phyloP scores from a whole-genome alignment of 1,284 basidiomycete species.

The Wolfiporia cocos region DNA sequence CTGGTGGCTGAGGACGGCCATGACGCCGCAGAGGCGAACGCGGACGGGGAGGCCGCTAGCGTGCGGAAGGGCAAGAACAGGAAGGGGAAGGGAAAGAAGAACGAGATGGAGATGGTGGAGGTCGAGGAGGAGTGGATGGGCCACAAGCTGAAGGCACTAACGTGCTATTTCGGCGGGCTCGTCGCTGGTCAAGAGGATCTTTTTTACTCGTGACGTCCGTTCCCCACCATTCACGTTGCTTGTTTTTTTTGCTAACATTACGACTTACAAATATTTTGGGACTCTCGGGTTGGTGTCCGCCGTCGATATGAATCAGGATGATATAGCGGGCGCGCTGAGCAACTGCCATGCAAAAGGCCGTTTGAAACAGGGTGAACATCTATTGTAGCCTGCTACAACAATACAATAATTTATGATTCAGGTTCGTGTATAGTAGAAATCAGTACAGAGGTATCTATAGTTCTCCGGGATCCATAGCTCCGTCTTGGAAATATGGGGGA shows the following conservation, averaged over 20 bases:
- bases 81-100: conserved; percentile 21
- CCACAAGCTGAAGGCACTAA: conserved; percentile 75
- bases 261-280: too few species aligned
- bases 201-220: conserved; percentile 28
- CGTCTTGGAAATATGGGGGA: too few species aligned
- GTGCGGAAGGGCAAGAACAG: conserved; percentile 5
- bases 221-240: background rate
- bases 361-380: too few species aligned
- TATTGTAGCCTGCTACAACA: too few species aligned
- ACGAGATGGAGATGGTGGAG: conserved; percentile 48
- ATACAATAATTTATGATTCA: too few species aligned
- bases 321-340: too few species aligned
- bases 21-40: conserved; percentile 1
- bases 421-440: too few species aligned
- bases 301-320: too few species aligned
- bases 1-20: conserved; percentile 18
- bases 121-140: conserved; percentile 91
- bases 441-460: too few species aligned
- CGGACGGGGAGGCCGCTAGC: background rate
- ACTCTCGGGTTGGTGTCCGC: too few species aligned
- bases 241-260: background rate
- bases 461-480: too few species aligned
- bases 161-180: conserved; percentile 78
- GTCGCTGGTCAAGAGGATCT: conserved; percentile 56
- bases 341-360: too few species aligned